Conservation (phyloP, 441 rosid species). For the Erodium moschatum region DNA sequence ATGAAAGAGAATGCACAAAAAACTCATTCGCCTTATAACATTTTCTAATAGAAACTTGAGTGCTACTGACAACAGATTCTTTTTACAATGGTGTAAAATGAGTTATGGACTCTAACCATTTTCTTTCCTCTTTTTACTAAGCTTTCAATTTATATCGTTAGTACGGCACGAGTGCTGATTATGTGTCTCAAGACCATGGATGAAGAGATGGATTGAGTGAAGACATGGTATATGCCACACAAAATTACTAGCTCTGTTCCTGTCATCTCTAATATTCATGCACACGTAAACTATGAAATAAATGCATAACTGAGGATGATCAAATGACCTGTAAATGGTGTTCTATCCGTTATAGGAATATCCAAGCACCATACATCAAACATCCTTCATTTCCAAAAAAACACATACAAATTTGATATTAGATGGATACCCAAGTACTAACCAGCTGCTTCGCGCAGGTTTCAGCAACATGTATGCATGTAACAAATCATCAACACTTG, state of each 20-base stretch:
- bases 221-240: not conserved
- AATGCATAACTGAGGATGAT: not conserved
- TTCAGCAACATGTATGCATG: not conserved
- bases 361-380: slow-evolving; percentile 85
- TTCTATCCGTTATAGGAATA: slow-evolving; percentile 71
- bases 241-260: not conserved
- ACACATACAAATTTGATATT: slow-evolving; percentile 7
- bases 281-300: not conserved
- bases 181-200: not conserved
- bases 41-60: not conserved
- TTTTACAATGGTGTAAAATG: not conserved
- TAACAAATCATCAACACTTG: not conserved
- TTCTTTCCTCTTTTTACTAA: not conserved
- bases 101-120: not conserved
- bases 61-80: not conserved
- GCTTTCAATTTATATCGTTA: not conserved
- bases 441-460: not conserved
- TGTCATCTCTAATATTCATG: slow-evolving; percentile 5
- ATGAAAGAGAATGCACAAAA: slow-evolving; percentile 2
- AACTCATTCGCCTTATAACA: not conserved
- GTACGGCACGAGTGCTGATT: not conserved
- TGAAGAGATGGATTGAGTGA: not conserved
- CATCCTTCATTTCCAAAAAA: slow-evolving; percentile 40
- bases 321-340: slow-evolving; percentile 51
- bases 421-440: not conserved